A percentile compares a stretch with the other conserved stretches of the same genome.
phyloP scores from a whole-genome alignment of 2,329 filamentous ascomycete species.

The Cryphonectria parasitica region DNA sequence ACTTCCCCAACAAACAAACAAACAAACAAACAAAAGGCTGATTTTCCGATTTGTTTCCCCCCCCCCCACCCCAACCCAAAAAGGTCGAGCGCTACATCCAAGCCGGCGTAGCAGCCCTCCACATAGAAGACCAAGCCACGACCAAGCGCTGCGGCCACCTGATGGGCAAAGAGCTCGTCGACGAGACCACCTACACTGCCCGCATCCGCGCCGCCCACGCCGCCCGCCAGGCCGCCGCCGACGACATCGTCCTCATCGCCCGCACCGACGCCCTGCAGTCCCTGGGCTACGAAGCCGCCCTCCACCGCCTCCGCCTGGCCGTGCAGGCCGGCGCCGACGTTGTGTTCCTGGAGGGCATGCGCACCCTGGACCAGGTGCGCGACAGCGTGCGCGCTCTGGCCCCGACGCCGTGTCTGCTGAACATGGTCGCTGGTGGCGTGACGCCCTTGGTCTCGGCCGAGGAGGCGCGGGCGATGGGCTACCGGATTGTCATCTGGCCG shows the following conservation, averaged over 20 bases:
- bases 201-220: conserved; percentile 60
- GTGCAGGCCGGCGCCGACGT: conserved; percentile 61
- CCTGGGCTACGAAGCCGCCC: conserved; percentile 60
- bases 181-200: conserved; percentile 51
- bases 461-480: conserved; percentile 38
- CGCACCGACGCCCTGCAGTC: conserved; percentile 64
- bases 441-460: conserved; percentile 37
- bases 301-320: conserved; percentile 54
- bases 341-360: conserved; percentile 63
- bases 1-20: too few species aligned
- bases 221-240: conserved; percentile 47
- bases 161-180: conserved; percentile 62
- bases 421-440: conserved; percentile 40
- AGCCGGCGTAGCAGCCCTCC: conserved; percentile 60
- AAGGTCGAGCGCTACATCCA: conserved; percentile 50
- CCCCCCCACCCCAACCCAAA: conserved; percentile 32
- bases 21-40: too few species aligned
- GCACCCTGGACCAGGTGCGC: conserved; percentile 48
- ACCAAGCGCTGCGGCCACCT: conserved; percentile 70
- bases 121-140: conserved; percentile 67
- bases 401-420: conserved; percentile 39
- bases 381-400: conserved; percentile 27
- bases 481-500: conserved; percentile 40
- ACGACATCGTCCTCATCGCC: conserved; percentile 67
- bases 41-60: too few species aligned